A percentile compares a stretch with the other conserved stretches of the same genome.
Conservation (phyloP, 306 rosid genomes). For the Rosa multiflora region DNA sequence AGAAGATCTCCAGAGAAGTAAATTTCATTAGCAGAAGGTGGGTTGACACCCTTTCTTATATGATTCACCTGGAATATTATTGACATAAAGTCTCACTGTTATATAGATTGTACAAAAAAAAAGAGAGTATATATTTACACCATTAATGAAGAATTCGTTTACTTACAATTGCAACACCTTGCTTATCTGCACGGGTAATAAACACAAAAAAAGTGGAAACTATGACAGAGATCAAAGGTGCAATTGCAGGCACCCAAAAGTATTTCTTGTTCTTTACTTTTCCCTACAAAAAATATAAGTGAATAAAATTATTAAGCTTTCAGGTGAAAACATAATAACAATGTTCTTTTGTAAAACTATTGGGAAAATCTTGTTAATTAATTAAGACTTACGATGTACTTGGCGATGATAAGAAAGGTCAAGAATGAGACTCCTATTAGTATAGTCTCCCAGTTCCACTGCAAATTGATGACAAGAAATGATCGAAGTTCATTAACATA, state of each 20-base stretch:
- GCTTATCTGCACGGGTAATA: constrained; percentile 64
- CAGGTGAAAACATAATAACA: not conserved
- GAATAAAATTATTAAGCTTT: not conserved
- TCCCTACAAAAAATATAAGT: constrained; percentile 42
- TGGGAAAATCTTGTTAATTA: not conserved
- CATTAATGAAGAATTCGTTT: not conserved
- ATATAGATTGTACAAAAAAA: not conserved
- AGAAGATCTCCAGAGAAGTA: constrained; percentile 62
- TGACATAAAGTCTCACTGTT: not conserved
- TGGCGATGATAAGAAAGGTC: constrained; percentile 58
- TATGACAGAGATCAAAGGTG: constrained; percentile 75
- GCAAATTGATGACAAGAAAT: constrained; percentile 20
- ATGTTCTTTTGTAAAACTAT: not conserved
- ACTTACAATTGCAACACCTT: constrained; percentile 78
- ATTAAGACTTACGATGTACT: constrained; percentile 50
- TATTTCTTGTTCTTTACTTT: constrained; percentile 52
- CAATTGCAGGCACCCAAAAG: constrained; percentile 81
- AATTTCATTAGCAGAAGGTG: constrained; percentile 54
- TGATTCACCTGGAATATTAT: constrained; percentile 50
- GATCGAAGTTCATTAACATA: not conserved
- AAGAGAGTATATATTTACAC: not conserved
- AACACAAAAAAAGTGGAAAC: constrained; percentile 66
- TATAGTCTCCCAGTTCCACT: constrained; percentile 95
- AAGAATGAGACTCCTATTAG: constrained; percentile 64
- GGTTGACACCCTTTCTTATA: constrained; percentile 59